Conservation (phyloP, 164 flowering plant species). For the Stephania cephalantha region DNA sequence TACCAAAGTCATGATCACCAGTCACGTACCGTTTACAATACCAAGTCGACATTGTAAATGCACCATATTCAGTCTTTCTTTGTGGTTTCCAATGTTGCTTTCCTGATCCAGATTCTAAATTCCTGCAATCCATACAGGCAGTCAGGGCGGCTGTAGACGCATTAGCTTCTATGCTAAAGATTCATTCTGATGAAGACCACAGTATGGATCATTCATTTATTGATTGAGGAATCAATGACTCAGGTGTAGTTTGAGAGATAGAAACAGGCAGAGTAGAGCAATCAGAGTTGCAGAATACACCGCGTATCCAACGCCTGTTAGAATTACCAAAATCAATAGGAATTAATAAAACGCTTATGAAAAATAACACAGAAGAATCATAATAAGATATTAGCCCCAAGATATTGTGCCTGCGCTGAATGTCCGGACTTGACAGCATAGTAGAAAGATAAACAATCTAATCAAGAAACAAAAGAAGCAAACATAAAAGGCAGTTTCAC, state of each 20-base stretch:
- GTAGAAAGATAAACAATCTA: neutral
- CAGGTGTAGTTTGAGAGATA: neutral
- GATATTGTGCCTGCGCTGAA: no score
- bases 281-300: conserved; percentile 21
- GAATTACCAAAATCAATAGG: conserved; percentile 6
- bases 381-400: no score
- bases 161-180: conserved; percentile 10
- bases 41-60: conserved; percentile 14
- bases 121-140: neutral
- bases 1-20: neutral
- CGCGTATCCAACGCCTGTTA: conserved; percentile 47
- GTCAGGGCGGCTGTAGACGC: neutral
- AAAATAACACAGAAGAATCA: no score
- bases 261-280: neutral
- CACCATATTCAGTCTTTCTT: neutral
- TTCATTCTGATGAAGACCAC: neutral
- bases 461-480: no score
- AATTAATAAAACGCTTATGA: neutral
- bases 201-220: neutral
- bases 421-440: neutral
- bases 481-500: neutral
- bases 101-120: neutral
- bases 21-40: neutral
- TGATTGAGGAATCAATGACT: neutral
- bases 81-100: neutral